These are phyloP conservation scores for Perkinsus olseni DNA, from an alignment of 169 alveolate species.

Conservation along the genomic window DNA sequence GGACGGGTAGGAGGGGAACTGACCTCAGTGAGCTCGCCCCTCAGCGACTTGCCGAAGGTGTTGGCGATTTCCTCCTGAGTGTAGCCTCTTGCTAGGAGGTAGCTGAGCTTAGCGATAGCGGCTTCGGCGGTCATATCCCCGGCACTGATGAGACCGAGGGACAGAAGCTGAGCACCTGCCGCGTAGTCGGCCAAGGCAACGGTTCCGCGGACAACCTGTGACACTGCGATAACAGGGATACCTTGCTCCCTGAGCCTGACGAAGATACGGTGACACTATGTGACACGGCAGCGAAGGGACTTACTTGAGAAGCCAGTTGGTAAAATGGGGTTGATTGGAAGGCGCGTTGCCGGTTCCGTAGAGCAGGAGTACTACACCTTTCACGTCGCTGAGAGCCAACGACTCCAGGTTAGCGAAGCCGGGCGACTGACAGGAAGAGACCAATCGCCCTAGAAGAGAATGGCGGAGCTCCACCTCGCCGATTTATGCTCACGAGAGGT, in stretches of 20 bases:
- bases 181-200: not conserved
- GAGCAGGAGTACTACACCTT: not conserved
- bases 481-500: not conserved
- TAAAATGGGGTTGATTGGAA: not conserved
- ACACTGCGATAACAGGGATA: not conserved
- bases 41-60: not conserved
- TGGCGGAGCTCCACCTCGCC: not conserved
- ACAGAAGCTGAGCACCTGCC: not conserved
- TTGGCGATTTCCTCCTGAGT: not conserved
- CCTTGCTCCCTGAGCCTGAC: not conserved
- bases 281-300: not conserved
- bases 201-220: not conserved
- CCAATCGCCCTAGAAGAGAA: not conserved
- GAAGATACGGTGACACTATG: not conserved
- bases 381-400: not conserved
- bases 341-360: constrained; percentile 7
- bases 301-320: not conserved
- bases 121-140: constrained; percentile 9
- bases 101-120: not conserved
- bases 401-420: not conserved
- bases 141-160: not conserved
- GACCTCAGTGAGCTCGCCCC: not conserved
- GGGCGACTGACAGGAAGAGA: not conserved
- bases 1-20: not conserved
- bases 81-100: not conserved